A percentile compares a stretch with the other conserved stretches of the same genome.
Conservation (phyloP, 1,284 basidiomycete species). For the Ustilago curta region DNA sequence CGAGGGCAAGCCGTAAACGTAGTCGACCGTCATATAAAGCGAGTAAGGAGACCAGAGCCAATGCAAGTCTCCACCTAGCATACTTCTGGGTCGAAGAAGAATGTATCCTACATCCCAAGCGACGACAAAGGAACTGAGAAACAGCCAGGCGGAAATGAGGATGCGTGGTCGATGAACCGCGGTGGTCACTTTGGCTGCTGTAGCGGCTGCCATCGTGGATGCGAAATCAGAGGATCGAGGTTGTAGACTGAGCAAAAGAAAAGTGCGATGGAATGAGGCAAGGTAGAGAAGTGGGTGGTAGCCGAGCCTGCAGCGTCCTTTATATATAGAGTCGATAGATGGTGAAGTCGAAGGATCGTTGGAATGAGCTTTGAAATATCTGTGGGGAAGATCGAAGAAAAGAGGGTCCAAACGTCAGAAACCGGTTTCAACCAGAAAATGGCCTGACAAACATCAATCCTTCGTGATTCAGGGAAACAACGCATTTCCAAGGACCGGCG, state of each 20-base stretch:
- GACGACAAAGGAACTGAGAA: slow-evolving; percentile 45
- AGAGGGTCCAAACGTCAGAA: slow-evolving; percentile 3
- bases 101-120: slow-evolving; percentile 62
- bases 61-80: slow-evolving; percentile 71
- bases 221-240: background rate
- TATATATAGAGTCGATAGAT: no score
- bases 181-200: slow-evolving; percentile 12
- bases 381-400: slow-evolving; percentile 2
- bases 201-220: slow-evolving; percentile 25
- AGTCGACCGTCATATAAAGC: slow-evolving; percentile 80
- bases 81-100: slow-evolving; percentile 51
- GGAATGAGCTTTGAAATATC: slow-evolving; percentile 1
- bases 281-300: background rate
- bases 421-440: background rate
- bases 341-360: background rate
- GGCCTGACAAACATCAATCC: background rate
- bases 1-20: slow-evolving; percentile 79
- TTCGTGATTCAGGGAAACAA: background rate
- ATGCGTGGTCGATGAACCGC: slow-evolving; percentile 39
- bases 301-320: slow-evolving; percentile 1
- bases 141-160: slow-evolving; percentile 44
- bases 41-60: slow-evolving; percentile 48
- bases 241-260: slow-evolving; percentile 11
- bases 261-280: background rate
- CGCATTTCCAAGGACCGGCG: slow-evolving; percentile 1